Conservation (phyloP, 2,329 filamentous ascomycete species). For the Exophiala viscosa region DNA sequence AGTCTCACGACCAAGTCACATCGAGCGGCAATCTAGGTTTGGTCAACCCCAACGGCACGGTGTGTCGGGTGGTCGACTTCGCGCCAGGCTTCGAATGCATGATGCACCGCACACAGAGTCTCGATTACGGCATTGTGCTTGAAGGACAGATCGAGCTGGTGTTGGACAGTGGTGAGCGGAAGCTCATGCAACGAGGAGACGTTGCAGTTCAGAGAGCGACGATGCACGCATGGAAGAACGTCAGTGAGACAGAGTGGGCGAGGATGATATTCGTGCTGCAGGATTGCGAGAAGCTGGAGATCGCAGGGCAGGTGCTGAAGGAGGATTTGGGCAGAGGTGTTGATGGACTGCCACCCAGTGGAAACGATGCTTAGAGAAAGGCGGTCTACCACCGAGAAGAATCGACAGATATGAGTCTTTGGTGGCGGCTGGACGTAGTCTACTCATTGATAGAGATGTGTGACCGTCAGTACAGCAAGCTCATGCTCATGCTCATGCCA, state of each 20-base stretch:
- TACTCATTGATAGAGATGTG: neutral
- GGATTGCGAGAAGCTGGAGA: constrained; percentile 26
- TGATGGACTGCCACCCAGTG: constrained; percentile 25
- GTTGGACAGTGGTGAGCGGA: constrained; percentile 51
- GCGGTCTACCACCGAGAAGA: neutral
- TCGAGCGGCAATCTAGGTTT: constrained; percentile 33
- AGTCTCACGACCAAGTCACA: constrained; percentile 31
- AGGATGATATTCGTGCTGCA: constrained; percentile 29
- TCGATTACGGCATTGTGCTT: constrained; percentile 55
- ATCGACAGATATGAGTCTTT: neutral
- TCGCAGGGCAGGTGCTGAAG: constrained; percentile 25
- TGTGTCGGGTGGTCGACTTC: constrained; percentile 39
- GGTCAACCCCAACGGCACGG: constrained; percentile 32
- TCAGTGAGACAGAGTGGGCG: constrained; percentile 26
- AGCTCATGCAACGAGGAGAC: constrained; percentile 49
- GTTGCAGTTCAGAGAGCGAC: constrained; percentile 53
- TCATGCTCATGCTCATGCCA: no score
- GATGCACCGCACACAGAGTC: constrained; percentile 53
- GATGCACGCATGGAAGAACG: constrained; percentile 41
- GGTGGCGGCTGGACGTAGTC: neutral
- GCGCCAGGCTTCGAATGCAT: constrained; percentile 40
- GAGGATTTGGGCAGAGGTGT: constrained; percentile 23
- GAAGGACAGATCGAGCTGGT: constrained; percentile 53
- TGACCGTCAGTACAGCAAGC: no score
- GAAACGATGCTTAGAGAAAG: constrained; percentile 17